Evolutionary conservation across 345 rosid genomes (phyloP), one percentile per base, ranked within the genome.

Genomic region (Lenwebbia sp.): DNA sequence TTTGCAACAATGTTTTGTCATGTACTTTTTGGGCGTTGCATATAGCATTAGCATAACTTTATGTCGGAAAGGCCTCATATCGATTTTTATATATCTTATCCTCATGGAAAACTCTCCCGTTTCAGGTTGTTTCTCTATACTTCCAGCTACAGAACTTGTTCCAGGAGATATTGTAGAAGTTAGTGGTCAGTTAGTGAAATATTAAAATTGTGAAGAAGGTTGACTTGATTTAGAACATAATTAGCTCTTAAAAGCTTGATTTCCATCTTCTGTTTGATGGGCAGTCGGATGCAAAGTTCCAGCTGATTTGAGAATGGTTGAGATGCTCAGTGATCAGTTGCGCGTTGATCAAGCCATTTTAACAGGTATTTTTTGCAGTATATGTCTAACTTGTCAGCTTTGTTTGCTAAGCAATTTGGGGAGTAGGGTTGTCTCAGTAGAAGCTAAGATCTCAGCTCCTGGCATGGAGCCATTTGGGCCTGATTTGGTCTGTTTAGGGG

Each of bases 281-380:
- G 81, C 83, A 97, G 99, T 96, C 91, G 99, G 99, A 86, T 93
- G 99, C 93, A 97, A 97, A 93, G 92, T 97, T 90, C 99, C 99
- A 82, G 99, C 99, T 90, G 99, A 97, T 90, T 89, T 97, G 93
- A 95, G 99, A 90, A 92, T 95, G 95, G 92, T 97, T 88, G 99
- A 97, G 94, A 96, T 94, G 96, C 89, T 96, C 70, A 96, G 96
- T 88, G 92, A 92, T 90, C 96, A 92, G 86, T 92, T 97, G 84
- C 95, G 99, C 83, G 97, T 95, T 88, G 99, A 97, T 93, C 99
- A 97, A 93, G 99, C 99, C 86, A 96, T 97, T 92, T 95, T 97
- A 82, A 97, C 99, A 88, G 99, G 99, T 96, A 41, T 84, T 81
- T 84, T 41, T 86, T 82, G 47, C 82, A 86, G 85, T 53, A 15